Percentiles rank a stretch among this genome's conserved stretches.
These are phyloP conservation scores for Oryza brachyantha DNA, from an alignment of 176 grass and related monocot genomes.

Conservation along the genomic window DNA sequence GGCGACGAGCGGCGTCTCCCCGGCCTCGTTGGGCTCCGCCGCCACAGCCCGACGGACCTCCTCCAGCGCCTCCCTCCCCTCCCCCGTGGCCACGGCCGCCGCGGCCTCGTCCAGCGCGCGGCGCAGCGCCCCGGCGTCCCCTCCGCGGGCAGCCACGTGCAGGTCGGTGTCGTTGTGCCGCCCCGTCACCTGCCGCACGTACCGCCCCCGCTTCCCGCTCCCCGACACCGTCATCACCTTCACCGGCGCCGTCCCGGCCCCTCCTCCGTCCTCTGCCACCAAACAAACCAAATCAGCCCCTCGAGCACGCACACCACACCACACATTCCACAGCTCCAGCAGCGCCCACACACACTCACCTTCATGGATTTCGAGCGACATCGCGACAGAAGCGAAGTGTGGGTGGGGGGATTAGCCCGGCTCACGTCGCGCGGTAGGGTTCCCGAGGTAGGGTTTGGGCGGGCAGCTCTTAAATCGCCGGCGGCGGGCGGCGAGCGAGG, in stretches of 20 bases:
- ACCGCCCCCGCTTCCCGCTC: conserved; percentile 67
- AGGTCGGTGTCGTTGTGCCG: conserved; percentile 84
- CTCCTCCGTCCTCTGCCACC: conserved; percentile 23
- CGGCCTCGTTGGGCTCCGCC: conserved; percentile 73
- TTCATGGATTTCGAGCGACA: conserved; percentile 62
- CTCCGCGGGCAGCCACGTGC: conserved; percentile 65
- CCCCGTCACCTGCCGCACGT: conserved; percentile 93
- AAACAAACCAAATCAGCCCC: background rate
- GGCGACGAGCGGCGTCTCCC: conserved; percentile 66
- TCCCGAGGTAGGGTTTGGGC: conserved; percentile 33
- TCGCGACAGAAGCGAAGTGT: conserved; percentile 15
- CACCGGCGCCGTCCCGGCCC: background rate
- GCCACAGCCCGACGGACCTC: conserved; percentile 51
- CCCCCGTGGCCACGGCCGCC: conserved; percentile 26
- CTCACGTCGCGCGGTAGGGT: background rate
- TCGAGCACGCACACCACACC: background rate
- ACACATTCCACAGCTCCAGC: background rate
- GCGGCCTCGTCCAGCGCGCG: conserved; percentile 49
- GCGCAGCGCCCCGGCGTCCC: conserved; percentile 49
- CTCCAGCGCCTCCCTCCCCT: conserved; percentile 44
- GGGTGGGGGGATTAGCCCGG: background rate
- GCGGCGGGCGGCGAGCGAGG: conserved; percentile 30
- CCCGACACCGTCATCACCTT: conserved; percentile 64
- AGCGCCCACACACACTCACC: conserved; percentile 26
- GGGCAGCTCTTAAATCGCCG: conserved; percentile 20